These are phyloP conservation scores for Microsporum audouinii DNA, from an alignment of 2,329 filamentous ascomycete species.

Conservation along the genomic window DNA sequence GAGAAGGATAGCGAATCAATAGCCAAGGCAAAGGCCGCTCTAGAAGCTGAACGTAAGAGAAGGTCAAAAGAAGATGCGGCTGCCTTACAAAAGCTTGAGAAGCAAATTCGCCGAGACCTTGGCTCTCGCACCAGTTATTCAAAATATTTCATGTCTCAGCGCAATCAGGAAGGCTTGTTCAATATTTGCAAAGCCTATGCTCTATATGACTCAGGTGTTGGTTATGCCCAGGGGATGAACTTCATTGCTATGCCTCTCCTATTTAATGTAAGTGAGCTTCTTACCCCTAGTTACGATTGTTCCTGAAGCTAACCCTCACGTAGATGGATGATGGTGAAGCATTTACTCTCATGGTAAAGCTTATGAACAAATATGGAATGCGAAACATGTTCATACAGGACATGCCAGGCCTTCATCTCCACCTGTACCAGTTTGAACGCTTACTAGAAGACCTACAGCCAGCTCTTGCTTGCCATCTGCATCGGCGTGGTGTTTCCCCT, in stretches of 20 bases:
- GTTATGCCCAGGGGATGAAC: conserved; percentile 98
- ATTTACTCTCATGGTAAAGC: conserved; percentile 78
- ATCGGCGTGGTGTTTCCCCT: conserved; percentile 72
- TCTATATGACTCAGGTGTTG: conserved; percentile 83
- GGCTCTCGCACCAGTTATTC: conserved; percentile 91
- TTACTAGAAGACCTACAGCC: conserved; percentile 89
- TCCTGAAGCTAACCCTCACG: conserved; percentile 15
- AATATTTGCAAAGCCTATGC: conserved; percentile 97
- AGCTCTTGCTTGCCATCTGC: conserved; percentile 86
- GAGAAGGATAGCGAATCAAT: conserved; percentile 54
- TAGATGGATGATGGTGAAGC: conserved; percentile 96
- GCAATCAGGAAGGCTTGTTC: conserved; percentile 85
- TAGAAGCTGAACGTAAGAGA: conserved; percentile 59
- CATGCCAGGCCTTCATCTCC: conserved; percentile 90
- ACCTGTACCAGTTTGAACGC: conserved; percentile 89
- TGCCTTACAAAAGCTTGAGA: conserved; percentile 72
- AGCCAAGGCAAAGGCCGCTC: conserved; percentile 52
- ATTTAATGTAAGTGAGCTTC: conserved; percentile 59
- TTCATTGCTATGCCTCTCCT: conserved; percentile 93
- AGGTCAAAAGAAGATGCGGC: conserved; percentile 67
- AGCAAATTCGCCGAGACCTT: conserved; percentile 78
- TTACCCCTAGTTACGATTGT: conserved; percentile 1
- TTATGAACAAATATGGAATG: conserved; percentile 95
- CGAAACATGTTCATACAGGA: conserved; percentile 89
- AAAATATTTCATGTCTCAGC: conserved; percentile 83